phyloP scores from a whole-genome alignment of 768 basidiomycete genomes.

The Suillus variegatus region DNA sequence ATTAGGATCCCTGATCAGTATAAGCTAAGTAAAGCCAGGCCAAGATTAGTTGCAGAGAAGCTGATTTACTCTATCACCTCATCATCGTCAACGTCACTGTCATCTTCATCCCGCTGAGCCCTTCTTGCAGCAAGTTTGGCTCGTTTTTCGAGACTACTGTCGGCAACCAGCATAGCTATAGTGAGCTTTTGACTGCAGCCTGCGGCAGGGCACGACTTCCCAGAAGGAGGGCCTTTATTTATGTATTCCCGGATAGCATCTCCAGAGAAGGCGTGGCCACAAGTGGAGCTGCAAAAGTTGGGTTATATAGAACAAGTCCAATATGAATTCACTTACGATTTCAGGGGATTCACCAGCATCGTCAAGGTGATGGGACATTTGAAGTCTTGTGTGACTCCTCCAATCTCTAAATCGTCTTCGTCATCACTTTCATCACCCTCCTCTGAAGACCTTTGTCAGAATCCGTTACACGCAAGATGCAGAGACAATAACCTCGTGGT shows the following conservation, averaged over 20 bases:
- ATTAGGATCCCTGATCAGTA: neutral
- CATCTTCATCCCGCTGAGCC: conserved; percentile 41
- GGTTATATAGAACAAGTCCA: conserved; percentile 5
- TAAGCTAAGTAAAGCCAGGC: neutral
- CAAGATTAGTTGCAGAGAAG: neutral
- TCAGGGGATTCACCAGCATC: conserved; percentile 69
- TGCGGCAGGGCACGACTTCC: conserved; percentile 64
- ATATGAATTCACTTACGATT: conserved; percentile 60
- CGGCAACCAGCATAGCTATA: conserved; percentile 47
- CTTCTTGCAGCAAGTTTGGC: conserved; percentile 62
- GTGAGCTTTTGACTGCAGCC: conserved; percentile 68
- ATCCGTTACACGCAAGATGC: conserved; percentile 7
- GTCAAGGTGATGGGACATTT: conserved; percentile 81
- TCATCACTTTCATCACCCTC: conserved; percentile 78
- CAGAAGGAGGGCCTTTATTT: conserved; percentile 29
- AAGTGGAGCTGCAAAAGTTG: conserved; percentile 49
- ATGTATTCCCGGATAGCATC: conserved; percentile 71
- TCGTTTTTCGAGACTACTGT: conserved; percentile 63
- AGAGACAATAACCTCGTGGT: conserved; percentile 51
- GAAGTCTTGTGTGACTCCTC: conserved; percentile 81
- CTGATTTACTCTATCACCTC: conserved; percentile 55
- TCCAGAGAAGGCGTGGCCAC: conserved; percentile 82
- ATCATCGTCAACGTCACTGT: conserved; percentile 42
- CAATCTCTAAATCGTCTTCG: conserved; percentile 88
- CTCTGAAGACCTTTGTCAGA: conserved; percentile 47